phyloP scores from a whole-genome alignment of 441 rosid species.

The Pelargonium cotyledonis region DNA sequence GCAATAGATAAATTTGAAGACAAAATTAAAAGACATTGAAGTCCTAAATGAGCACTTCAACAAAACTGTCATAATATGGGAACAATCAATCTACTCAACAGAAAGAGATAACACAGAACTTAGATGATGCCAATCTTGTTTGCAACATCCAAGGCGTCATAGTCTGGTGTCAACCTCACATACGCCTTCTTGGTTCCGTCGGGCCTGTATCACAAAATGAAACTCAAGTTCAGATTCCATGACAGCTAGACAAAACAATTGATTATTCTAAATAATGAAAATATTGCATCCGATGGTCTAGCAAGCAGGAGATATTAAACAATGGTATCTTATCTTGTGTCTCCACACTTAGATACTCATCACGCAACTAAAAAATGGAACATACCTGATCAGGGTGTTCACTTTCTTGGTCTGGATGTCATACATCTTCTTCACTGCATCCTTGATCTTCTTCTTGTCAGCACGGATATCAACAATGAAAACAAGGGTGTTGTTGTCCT shows the following conservation, averaged over 20 bases:
- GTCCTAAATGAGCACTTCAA: not conserved
- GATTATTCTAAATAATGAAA: not conserved
- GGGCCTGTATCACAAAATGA: not conserved
- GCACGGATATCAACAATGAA: conserved; percentile 75
- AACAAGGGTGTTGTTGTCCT: conserved; percentile 89
- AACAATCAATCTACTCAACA: not conserved
- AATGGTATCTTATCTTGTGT: too few relatives aligned
- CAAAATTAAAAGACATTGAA: not conserved
- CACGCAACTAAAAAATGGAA: not conserved
- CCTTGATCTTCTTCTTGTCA: conserved; percentile 82
- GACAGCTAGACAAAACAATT: not conserved
- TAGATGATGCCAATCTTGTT: conserved; percentile 4
- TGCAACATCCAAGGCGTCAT: conserved; percentile 3
- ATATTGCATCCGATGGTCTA: not conserved
- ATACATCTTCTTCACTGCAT: conserved; percentile 90
- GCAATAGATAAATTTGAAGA: not conserved
- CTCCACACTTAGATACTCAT: too few relatives aligned
- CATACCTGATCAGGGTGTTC: conserved; percentile 86
- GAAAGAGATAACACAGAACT: not conserved
- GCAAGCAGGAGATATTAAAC: not conserved
- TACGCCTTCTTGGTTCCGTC: conserved; percentile 1
- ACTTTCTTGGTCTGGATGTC: conserved; percentile 93
- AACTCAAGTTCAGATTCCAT: not conserved
- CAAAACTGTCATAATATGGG: not conserved
- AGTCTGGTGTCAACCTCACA: conserved; percentile 7